Evolutionary conservation across 164 flowering plant genomes (phyloP), one percentile per base, ranked within the genome.

Genomic region (Aristolochia fimbriata): DNA sequence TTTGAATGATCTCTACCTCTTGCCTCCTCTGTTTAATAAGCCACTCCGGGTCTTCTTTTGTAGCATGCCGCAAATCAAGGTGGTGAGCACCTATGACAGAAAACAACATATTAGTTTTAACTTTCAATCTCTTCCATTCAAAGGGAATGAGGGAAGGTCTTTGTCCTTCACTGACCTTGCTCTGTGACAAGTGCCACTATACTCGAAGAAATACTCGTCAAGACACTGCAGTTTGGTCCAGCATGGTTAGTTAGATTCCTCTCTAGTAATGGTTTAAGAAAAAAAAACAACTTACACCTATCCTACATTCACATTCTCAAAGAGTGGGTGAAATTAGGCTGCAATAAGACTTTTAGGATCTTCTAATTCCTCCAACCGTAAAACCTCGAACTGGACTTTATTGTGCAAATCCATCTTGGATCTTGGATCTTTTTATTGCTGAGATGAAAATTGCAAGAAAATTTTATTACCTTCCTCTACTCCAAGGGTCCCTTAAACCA

Each of bases 401-500:
- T 17, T 5, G 30, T 2, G 30, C 5, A 27, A 27, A 27, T 5
- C 30, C 30, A 27, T 27, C 30, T 2, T 27, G 30, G 5, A 27
- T 27, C 30, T 2, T 27, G 30, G 5, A 27, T 27, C 30, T 27
- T 27, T 27, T 27, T 27, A 27, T 27, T 2, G 30, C 30, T 12
- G 33, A 8, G 17, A 11, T 21, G 15, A 6, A 13, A 30, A 15
- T 21, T 15, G 30, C 30, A 1, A 30, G 37, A 50, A 47, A 47
- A 33, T 12, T 16, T 19, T 61, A 74, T 67, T 13, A 83, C 84
- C 87, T 59, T 62, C 88, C 85, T 68, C 83, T 70, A 70, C 88
- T 83, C 81, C 85, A 83, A n/a, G 88, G 85, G 51, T 83, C 88
- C 62, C 76, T 76, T 77, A 83, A 58, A 51, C 85, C 85, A 71